phyloP scores from a whole-genome alignment of 805 yeast species.

The Helenozyma baotianmanensis region DNA sequence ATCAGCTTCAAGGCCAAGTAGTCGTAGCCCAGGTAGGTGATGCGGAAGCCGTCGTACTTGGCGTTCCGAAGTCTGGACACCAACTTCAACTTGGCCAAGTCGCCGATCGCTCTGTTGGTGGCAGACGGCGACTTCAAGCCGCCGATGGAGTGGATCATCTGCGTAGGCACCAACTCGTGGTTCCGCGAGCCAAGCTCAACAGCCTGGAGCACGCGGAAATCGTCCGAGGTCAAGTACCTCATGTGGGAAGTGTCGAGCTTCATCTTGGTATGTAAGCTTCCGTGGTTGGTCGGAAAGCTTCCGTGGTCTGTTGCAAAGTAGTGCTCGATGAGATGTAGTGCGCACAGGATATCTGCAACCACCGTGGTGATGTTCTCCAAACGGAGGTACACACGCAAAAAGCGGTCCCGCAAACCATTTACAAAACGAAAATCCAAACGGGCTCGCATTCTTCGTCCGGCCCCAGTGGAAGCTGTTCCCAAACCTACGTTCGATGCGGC shows the following conservation, averaged over 20 bases:
- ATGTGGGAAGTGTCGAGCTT: slow-evolving; percentile 89
- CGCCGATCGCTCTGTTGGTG: slow-evolving; percentile 74
- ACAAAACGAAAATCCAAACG: slow-evolving; percentile 6
- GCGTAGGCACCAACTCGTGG: slow-evolving; percentile 93
- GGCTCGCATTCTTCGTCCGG: slow-evolving; percentile 5
- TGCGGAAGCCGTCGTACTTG: slow-evolving; percentile 88
- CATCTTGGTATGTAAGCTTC: slow-evolving; percentile 40
- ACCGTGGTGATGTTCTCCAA: slow-evolving; percentile 10
- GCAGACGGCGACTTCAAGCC: slow-evolving; percentile 71
- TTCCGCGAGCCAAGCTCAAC: slow-evolving; percentile 87
- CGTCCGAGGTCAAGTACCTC: slow-evolving; percentile 89
- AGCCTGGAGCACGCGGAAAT: slow-evolving; percentile 83
- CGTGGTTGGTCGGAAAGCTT: too few species aligned
- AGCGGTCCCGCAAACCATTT: slow-evolving; percentile 5
- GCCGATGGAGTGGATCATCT: slow-evolving; percentile 73
- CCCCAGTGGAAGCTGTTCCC: slow-evolving; percentile 1
- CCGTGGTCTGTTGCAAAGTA: neutral
- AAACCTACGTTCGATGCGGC: slow-evolving; percentile 13
- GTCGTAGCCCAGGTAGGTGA: slow-evolving; percentile 88
- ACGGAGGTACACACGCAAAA: slow-evolving; percentile 8
- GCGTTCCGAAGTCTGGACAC: slow-evolving; percentile 81
- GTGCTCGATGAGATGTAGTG: neutral
- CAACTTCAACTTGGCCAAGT: slow-evolving; percentile 80
- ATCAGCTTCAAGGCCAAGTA: slow-evolving; percentile 85
- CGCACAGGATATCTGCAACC: neutral